These are phyloP conservation scores for Pestalotiopsis sp. DNA, from an alignment of 2,329 filamentous ascomycete genomes.

Conservation along the genomic window DNA sequence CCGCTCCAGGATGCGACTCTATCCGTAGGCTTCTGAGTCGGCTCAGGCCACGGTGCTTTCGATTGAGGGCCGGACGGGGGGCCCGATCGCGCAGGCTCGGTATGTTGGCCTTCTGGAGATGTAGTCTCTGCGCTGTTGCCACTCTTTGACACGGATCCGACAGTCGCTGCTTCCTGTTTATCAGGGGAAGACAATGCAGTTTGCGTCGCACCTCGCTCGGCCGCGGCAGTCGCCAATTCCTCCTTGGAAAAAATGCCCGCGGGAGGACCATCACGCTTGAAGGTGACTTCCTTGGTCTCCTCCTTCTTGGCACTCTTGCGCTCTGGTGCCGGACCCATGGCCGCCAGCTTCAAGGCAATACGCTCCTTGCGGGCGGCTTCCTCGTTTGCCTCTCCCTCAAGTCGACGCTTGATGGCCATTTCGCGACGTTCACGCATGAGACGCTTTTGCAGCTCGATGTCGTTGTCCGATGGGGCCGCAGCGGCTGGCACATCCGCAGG, in stretches of 20 bases:
- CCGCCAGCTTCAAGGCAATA: conserved; percentile 72
- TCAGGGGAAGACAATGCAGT: not conserved
- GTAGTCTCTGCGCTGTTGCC: not conserved
- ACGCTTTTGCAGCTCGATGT: conserved; percentile 67
- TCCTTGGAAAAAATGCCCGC: conserved; percentile 24
- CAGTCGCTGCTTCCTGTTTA: conserved; percentile 13
- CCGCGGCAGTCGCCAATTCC: conserved; percentile 9
- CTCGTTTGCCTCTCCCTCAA: conserved; percentile 71
- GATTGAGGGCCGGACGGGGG: conserved; percentile 32
- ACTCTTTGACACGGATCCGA: conserved; percentile 1
- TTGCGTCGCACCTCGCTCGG: not conserved
- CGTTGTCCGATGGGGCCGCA: conserved; percentile 48
- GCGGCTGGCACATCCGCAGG: conserved; percentile 28
- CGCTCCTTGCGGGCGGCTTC: conserved; percentile 73
- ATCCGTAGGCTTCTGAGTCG: conserved; percentile 37
- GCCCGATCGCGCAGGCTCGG: conserved; percentile 11
- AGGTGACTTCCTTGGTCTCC: conserved; percentile 37
- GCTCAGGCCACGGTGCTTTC: conserved; percentile 27
- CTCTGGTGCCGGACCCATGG: conserved; percentile 67
- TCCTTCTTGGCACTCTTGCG: conserved; percentile 61
- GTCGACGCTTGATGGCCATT: conserved; percentile 66
- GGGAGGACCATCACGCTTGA: conserved; percentile 23
- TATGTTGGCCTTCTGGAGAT: not conserved
- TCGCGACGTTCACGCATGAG: conserved; percentile 75
- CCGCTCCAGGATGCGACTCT: conserved; percentile 54